Conservation (phyloP, 1,139 yeast species). For the Scheffersomyces parashehatae region DNA sequence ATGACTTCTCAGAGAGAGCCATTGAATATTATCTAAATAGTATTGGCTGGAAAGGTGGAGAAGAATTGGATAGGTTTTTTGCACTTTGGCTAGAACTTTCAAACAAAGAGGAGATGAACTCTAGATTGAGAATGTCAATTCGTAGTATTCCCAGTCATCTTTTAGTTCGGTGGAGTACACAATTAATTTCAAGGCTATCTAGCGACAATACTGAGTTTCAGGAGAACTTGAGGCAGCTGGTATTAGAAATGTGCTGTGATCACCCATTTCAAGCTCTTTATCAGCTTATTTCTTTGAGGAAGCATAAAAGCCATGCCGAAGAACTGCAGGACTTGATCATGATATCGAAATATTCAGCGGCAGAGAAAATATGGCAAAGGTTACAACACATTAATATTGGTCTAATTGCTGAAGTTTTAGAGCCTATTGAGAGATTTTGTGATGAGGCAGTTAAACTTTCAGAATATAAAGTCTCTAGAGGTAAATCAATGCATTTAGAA, state of each 20-base stretch:
- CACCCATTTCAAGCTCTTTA: conserved; percentile 84
- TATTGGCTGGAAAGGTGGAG: conserved; percentile 51
- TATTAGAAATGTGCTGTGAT: conserved; percentile 50
- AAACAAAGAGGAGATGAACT: conserved; percentile 40
- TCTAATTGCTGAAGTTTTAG: conserved; percentile 24
- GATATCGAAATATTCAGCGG: conserved; percentile 51
- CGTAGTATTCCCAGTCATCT: conserved; percentile 54
- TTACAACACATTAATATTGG: conserved; percentile 17
- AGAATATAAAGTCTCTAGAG: conserved; percentile 38
- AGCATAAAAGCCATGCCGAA: conserved; percentile 38
- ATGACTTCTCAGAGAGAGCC: conserved; percentile 54
- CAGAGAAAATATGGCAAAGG: conserved; percentile 45
- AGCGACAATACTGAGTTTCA: conserved; percentile 57
- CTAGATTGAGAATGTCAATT: conserved; percentile 30
- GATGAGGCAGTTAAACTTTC: conserved; percentile 55
- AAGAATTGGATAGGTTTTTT: conserved; percentile 73
- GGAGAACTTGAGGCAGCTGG: conserved; percentile 45
- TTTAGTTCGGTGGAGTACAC: conserved; percentile 81
- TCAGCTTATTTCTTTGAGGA: conserved; percentile 57
- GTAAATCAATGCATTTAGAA: conserved; percentile 35
- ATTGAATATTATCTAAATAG: conserved; percentile 61
- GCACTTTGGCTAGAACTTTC: conserved; percentile 82
- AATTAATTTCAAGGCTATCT: conserved; percentile 71
- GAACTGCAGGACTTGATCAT: conserved; percentile 35
- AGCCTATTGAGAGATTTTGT: conserved; percentile 51